Conservation (phyloP, 305 asterid species). For the Fraxinus xanthoxyloides region DNA sequence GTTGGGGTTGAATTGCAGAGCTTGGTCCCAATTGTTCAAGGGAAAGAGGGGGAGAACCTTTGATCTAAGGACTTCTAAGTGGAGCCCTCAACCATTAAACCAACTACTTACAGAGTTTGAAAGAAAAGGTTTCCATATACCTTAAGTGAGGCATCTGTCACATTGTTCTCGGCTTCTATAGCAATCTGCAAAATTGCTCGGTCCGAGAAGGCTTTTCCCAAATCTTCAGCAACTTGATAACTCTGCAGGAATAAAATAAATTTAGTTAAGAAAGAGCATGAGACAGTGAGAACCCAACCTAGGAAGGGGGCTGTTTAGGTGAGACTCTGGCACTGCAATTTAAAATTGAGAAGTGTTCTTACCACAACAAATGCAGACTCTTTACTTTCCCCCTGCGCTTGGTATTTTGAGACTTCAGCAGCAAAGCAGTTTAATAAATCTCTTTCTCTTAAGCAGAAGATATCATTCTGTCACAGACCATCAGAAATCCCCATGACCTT, state of each 20-base stretch:
- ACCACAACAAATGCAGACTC: conserved; percentile 71
- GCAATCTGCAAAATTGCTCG: conserved; percentile 62
- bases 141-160: conserved; percentile 56
- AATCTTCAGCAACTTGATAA: conserved; percentile 93
- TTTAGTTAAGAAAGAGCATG: background rate
- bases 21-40: background rate
- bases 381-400: conserved; percentile 74
- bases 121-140: conserved; percentile 29
- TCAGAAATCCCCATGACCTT: conserved; percentile 13
- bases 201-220: conserved; percentile 88
- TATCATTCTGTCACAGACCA: conserved; percentile 49
- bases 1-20: background rate
- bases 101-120: background rate
- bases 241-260: conserved; percentile 40
- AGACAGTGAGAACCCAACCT: conserved; percentile 1
- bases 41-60: background rate
- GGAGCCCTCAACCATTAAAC: background rate
- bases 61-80: background rate
- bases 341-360: conserved; percentile 15
- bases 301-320: background rate
- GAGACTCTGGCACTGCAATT: background rate
- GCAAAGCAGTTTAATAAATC: conserved; percentile 75
- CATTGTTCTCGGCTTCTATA: conserved; percentile 64
- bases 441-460: conserved; percentile 84
- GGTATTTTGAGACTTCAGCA: conserved; percentile 59